A percentile compares a stretch with the other conserved stretches of the same genome.
These are phyloP conservation scores for Yarrowia porcina DNA, from an alignment of 805 yeast species.

Conservation along the genomic window DNA sequence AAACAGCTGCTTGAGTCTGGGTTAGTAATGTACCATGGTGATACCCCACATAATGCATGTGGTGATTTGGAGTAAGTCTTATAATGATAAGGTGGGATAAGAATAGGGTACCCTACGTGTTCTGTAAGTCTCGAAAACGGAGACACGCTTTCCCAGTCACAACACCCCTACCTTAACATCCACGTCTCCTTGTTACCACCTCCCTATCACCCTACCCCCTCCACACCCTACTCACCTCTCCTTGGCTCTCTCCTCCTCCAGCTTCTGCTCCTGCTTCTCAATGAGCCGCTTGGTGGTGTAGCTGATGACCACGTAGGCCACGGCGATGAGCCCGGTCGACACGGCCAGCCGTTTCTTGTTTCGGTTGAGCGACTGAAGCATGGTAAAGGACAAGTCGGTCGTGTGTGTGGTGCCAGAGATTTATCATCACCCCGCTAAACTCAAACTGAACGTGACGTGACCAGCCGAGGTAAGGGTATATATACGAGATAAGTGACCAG, in stretches of 20 bases:
- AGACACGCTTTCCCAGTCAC: too few species aligned
- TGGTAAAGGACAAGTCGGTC: slow-evolving; percentile 4
- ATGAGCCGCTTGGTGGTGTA: slow-evolving; percentile 46
- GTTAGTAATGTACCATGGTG: background rate
- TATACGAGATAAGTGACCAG: background rate
- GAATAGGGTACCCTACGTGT: too few species aligned
- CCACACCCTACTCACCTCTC: slow-evolving; percentile 38
- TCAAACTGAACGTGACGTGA: slow-evolving; percentile 26
- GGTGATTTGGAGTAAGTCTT: background rate
- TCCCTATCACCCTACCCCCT: too few species aligned
- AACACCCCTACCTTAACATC: too few species aligned
- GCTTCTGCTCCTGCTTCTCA: slow-evolving; percentile 51
- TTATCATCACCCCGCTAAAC: slow-evolving; percentile 24
- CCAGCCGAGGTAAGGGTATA: background rate
- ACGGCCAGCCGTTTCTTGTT: slow-evolving; percentile 47
- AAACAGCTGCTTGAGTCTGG: slow-evolving; percentile 65
- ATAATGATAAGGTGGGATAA: too few species aligned
- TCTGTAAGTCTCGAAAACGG: too few species aligned
- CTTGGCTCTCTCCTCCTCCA: slow-evolving; percentile 57
- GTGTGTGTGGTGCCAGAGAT: slow-evolving; percentile 1
- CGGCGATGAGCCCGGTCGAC: slow-evolving; percentile 47
- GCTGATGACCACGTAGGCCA: slow-evolving; percentile 45
- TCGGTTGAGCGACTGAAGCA: slow-evolving; percentile 42
- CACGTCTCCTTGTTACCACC: too few species aligned
- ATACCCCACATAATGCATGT: background rate